These are phyloP conservation scores for Dunaliella salina DNA, from an alignment of 163 green algal genomes.

Conservation along the genomic window DNA sequence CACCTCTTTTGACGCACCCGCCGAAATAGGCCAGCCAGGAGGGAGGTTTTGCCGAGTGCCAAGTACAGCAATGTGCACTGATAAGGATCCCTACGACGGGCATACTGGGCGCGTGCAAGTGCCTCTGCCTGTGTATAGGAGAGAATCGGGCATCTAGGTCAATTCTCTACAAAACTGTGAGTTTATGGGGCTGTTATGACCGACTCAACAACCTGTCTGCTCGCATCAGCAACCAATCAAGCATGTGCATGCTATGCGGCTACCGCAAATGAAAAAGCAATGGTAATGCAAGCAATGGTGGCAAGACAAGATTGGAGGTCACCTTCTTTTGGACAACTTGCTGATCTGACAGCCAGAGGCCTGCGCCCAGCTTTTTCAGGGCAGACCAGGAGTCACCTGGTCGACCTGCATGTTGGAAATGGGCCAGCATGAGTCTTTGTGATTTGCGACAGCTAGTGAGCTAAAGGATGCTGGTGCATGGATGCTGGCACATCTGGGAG, in stretches of 20 bases:
- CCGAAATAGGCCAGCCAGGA: background rate
- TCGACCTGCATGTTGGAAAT: background rate
- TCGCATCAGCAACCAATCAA: too few relatives aligned
- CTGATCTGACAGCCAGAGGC: constrained; percentile 69
- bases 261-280: too few relatives aligned
- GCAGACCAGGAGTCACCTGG: constrained; percentile 43
- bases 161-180: too few relatives aligned
- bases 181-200: too few relatives aligned
- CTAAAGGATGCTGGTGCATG: too few relatives aligned
- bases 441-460: too few relatives aligned
- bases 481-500: too few relatives aligned
- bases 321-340: background rate
- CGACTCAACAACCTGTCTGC: too few relatives aligned
- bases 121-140: background rate
- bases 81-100: background rate
- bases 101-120: background rate
- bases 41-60: background rate
- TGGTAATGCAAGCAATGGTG: too few relatives aligned
- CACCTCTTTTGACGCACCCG: background rate
- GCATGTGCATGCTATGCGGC: too few relatives aligned
- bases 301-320: background rate
- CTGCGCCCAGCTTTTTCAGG: constrained; percentile 59
- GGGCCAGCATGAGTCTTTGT: too few relatives aligned
- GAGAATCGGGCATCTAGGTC: too few relatives aligned
- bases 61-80: background rate